Percentiles rank a stretch among this genome's conserved stretches.
These are phyloP conservation scores for Thelonectria blattea DNA, from an alignment of 2,329 filamentous ascomycete genomes.

Conservation along the genomic window DNA sequence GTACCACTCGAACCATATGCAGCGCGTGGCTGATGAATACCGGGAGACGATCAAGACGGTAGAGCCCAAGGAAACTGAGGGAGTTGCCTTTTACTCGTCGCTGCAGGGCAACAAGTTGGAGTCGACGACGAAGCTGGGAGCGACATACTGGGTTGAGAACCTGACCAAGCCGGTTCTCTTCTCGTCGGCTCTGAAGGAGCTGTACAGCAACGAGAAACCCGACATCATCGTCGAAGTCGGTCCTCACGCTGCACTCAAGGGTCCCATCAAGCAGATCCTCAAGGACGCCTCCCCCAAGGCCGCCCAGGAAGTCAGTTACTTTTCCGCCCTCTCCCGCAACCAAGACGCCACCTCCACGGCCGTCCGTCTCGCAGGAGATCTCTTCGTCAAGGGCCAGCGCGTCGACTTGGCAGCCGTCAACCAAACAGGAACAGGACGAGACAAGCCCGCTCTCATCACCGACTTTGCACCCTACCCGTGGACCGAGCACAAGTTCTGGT, in stretches of 20 bases:
- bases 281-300: constrained; percentile 51
- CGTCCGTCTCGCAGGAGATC: constrained; percentile 50
- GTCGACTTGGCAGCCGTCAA: constrained; percentile 56
- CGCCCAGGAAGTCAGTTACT: constrained; percentile 49
- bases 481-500: constrained; percentile 55
- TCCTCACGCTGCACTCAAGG: constrained; percentile 56
- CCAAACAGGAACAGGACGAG: constrained; percentile 35
- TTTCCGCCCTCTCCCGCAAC: constrained; percentile 56
- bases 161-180: constrained; percentile 51
- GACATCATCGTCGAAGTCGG: constrained; percentile 52
- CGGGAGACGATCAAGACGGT: constrained; percentile 40
- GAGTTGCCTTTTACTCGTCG: constrained; percentile 54
- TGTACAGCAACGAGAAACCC: constrained; percentile 28
- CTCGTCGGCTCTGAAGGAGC: constrained; percentile 36
- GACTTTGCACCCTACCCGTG: constrained; percentile 57
- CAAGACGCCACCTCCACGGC: constrained; percentile 55
- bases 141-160: constrained; percentile 55
- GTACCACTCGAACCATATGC: constrained; percentile 63
- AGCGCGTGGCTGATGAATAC: constrained; percentile 55
- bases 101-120: constrained; percentile 49
- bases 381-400: constrained; percentile 53
- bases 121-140: constrained; percentile 43
- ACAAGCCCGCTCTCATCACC: constrained; percentile 41
- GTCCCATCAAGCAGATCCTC: constrained; percentile 57
- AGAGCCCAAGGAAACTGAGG: constrained; percentile 39